Percentiles rank a stretch among this genome's conserved stretches.
phyloP scores from a whole-genome alignment of 2,329 filamentous ascomycete species.

The Xylaria sp. region DNA sequence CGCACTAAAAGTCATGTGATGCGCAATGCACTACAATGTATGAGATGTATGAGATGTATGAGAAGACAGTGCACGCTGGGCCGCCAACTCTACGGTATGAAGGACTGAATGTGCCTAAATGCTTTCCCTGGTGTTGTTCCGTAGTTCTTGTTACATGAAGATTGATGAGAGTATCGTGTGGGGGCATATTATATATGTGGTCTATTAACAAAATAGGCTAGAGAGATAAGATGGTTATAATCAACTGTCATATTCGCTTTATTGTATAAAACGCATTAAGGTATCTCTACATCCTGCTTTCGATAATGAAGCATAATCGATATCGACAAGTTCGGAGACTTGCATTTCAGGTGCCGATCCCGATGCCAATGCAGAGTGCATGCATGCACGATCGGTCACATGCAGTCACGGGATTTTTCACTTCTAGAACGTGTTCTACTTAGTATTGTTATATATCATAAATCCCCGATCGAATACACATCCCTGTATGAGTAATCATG shows the following conservation, averaged over 20 bases:
- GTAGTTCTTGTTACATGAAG: no score
- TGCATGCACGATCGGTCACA: conserved; percentile 33
- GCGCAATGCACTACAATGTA: no score
- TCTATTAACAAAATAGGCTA: not conserved
- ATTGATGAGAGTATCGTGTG: no score
- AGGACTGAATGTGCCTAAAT: not conserved
- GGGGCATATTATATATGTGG: no score
- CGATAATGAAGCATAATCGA: not conserved
- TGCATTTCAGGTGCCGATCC: conserved; percentile 23
- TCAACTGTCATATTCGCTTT: not conserved
- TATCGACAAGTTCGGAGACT: conserved; percentile 8
- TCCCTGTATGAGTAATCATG: conserved; percentile 28
- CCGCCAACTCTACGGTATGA: not conserved
- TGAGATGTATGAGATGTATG: no score
- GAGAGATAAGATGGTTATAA: conserved; percentile 3
- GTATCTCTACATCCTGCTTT: not conserved
- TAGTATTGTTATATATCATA: conserved; percentile 27
- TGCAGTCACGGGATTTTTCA: conserved; percentile 27
- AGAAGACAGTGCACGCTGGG: not conserved
- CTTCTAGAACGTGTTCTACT: conserved; percentile 29
- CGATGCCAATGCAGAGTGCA: conserved; percentile 25
- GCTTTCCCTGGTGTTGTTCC: no score
- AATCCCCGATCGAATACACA: conserved; percentile 3
- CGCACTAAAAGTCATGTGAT: not conserved
- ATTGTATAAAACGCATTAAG: not conserved